Conservation (phyloP, 768 basidiomycete genomes). For the Calvatia gigantea region DNA sequence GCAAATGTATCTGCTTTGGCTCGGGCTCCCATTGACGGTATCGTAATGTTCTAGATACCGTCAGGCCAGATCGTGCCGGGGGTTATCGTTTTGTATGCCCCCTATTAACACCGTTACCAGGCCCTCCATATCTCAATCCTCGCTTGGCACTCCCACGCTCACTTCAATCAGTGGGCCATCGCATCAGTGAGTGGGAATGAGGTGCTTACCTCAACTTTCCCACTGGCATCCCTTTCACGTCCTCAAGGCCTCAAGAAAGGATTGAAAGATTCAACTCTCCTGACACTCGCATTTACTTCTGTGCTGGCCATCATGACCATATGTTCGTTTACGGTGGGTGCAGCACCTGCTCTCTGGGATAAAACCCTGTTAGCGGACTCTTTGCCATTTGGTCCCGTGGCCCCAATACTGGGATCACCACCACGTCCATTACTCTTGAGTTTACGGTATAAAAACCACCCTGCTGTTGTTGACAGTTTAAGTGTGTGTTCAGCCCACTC, state of each 20-base stretch:
- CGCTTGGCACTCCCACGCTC: slow-evolving; percentile 61
- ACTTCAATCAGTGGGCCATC: background rate
- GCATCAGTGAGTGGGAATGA: background rate
- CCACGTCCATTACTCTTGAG: background rate
- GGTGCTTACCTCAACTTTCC: slow-evolving; percentile 54
- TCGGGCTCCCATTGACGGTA: too few relatives aligned
- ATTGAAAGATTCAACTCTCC: slow-evolving; percentile 57
- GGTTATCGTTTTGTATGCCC: slow-evolving; percentile 52
- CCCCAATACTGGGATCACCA: background rate
- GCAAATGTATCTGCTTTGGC: too few relatives aligned
- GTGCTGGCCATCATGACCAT: background rate
- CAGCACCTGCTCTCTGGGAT: slow-evolving; percentile 8
- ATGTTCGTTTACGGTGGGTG: slow-evolving; percentile 21
- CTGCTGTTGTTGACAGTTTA: too few relatives aligned
- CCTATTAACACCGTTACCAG: slow-evolving; percentile 66
- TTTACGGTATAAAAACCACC: too few relatives aligned
- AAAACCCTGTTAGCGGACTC: slow-evolving; percentile 15
- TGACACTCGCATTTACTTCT: slow-evolving; percentile 40
- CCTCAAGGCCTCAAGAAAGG: too few relatives aligned
- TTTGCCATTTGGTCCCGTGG: slow-evolving; percentile 13
- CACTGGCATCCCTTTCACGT: slow-evolving; percentile 61
- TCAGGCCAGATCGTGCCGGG: background rate
- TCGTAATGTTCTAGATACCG: background rate
- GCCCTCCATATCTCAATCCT: slow-evolving; percentile 77
- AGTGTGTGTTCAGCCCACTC: too few relatives aligned